Conservation (phyloP, 2,329 filamentous ascomycete species). For the Ophiocordyceps sinensis region DNA sequence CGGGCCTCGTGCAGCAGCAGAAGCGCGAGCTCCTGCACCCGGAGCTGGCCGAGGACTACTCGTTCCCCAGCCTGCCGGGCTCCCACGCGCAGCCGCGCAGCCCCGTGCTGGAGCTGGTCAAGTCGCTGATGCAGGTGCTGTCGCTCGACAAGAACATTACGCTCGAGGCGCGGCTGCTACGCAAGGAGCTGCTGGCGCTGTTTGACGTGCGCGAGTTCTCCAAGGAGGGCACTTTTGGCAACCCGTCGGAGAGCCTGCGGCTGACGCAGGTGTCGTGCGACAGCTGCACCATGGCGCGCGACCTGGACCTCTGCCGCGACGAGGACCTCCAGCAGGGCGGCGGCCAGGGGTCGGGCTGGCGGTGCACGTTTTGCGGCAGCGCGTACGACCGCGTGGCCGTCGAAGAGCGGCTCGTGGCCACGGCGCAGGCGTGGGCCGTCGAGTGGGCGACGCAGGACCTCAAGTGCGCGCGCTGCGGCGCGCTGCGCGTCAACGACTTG, state of each 20-base stretch:
- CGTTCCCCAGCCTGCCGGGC: constrained; percentile 68
- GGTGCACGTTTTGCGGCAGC: constrained; percentile 60
- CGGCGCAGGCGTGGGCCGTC: constrained; percentile 60
- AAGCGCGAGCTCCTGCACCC: constrained; percentile 81
- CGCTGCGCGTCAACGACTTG: constrained; percentile 77
- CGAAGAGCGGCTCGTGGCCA: constrained; percentile 67
- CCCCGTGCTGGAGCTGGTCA: constrained; percentile 80
- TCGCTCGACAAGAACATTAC: constrained; percentile 82
- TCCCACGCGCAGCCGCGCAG: constrained; percentile 43
- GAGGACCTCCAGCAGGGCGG: constrained; percentile 50
- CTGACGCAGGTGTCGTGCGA: constrained; percentile 71
- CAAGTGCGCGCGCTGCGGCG: constrained; percentile 58
- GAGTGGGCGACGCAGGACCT: constrained; percentile 85
- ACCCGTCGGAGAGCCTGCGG: constrained; percentile 63
- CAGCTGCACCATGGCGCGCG: constrained; percentile 76
- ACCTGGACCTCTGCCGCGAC: constrained; percentile 87
- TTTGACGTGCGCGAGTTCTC: constrained; percentile 95
- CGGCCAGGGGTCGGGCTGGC: constrained; percentile 39
- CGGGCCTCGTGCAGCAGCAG: constrained; percentile 67
- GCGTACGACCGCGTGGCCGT: constrained; percentile 67
- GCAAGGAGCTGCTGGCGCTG: constrained; percentile 75
- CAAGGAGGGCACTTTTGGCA: constrained; percentile 72
- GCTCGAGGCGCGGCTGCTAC: constrained; percentile 72
- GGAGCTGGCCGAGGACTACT: constrained; percentile 75
- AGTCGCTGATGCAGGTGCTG: constrained; percentile 83